phyloP scores from a whole-genome alignment of 2,329 filamentous ascomycete genomes.

The Epichloe brachyelytri region DNA sequence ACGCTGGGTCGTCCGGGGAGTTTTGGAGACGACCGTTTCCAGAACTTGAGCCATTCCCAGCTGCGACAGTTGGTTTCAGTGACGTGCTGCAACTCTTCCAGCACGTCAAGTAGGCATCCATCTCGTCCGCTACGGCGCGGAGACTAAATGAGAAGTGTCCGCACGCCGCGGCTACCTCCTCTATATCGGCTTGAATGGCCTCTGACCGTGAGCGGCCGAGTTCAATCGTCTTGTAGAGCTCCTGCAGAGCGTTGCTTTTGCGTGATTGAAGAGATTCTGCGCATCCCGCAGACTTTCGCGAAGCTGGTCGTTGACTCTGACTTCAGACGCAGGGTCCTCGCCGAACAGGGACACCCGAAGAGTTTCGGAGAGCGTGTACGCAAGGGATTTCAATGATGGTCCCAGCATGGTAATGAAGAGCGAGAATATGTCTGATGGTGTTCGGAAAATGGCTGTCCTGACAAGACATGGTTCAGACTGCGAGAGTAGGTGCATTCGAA shows the following conservation, averaged over 20 bases:
- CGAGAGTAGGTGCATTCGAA: constrained; percentile 10
- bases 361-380: constrained; percentile 78
- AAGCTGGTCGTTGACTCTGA: constrained; percentile 69
- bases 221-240: constrained; percentile 71
- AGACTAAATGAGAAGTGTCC: constrained; percentile 92
- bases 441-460: constrained; percentile 30
- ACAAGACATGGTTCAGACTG: constrained; percentile 19
- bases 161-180: constrained; percentile 95
- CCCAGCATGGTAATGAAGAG: constrained; percentile 81
- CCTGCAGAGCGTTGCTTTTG: constrained; percentile 60
- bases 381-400: constrained; percentile 92
- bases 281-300: constrained; percentile 70
- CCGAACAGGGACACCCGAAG: constrained; percentile 79
- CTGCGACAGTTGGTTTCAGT: constrained; percentile 48
- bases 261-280: constrained; percentile 62
- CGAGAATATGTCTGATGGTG: constrained; percentile 76
- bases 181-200: constrained; percentile 79
- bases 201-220: constrained; percentile 54
- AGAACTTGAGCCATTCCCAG: constrained; percentile 83
- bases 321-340: constrained; percentile 49
- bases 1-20: constrained; percentile 27
- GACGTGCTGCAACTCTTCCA: constrained; percentile 72
- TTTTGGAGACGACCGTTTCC: constrained; percentile 30
- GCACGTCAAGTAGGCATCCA: constrained; percentile 67
- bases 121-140: constrained; percentile 81